Evolutionary conservation across 768 basidiomycete genomes (phyloP).

Genomic region (Cystoderma amianthinum): DNA sequence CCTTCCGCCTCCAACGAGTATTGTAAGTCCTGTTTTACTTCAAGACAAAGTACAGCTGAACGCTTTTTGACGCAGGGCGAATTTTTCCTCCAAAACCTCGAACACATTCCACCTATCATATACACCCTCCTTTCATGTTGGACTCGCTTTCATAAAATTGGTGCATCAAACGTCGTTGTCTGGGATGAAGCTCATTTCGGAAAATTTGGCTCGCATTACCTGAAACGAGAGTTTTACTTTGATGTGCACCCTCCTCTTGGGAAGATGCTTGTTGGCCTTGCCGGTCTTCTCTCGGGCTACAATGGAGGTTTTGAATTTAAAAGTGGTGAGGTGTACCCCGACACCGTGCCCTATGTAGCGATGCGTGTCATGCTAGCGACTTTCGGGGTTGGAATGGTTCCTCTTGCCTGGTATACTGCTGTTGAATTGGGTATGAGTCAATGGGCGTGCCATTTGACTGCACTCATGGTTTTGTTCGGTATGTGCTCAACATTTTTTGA

Average conservation of each 20-base stretch:
- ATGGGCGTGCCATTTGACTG: slow-evolving; percentile 86
- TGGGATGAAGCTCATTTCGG: slow-evolving; percentile 99
- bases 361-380: slow-evolving; percentile 94
- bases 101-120: slow-evolving; percentile 69
- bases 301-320: slow-evolving; percentile 92
- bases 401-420: slow-evolving; percentile 94
- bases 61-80: slow-evolving; percentile 67
- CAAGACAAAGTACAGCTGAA: no score
- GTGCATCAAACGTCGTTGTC: slow-evolving; percentile 76
- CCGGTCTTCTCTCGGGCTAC: slow-evolving; percentile 86
- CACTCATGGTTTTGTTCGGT: slow-evolving; percentile 93
- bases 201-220: slow-evolving; percentile 96
- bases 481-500: slow-evolving; percentile 15
- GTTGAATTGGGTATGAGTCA: slow-evolving; percentile 89
- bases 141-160: slow-evolving; percentile 93
- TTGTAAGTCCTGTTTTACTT: slow-evolving; percentile 26
- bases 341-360: slow-evolving; percentile 81
- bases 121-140: slow-evolving; percentile 94
- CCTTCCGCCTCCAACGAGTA: slow-evolving; percentile 50
- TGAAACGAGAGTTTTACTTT: slow-evolving; percentile 99
- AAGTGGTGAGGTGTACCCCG: slow-evolving; percentile 81
- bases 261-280: slow-evolving; percentile 97
- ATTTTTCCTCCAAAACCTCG: slow-evolving; percentile 73
- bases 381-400: slow-evolving; percentile 94
- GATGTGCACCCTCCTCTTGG: slow-evolving; percentile 98